phyloP scores from a whole-genome alignment of 2,329 filamentous ascomycete genomes.

The Diaporthe ampelina region DNA sequence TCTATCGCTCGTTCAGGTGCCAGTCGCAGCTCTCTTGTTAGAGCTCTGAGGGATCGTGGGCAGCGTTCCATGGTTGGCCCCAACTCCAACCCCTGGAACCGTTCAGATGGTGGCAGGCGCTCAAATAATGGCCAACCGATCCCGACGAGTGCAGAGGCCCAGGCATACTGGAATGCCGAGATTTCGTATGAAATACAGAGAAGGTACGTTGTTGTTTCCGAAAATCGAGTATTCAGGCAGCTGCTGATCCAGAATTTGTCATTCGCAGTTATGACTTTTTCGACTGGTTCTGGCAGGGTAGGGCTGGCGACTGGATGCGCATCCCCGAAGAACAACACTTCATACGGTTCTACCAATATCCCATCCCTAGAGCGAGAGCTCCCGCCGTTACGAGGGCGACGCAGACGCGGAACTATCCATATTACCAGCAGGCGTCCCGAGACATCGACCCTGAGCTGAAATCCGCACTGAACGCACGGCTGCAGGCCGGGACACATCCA shows the following conservation, averaged over 20 bases:
- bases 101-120: background rate
- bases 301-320: background rate
- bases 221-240: background rate
- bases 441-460: background rate
- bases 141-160: background rate
- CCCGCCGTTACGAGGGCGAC: background rate
- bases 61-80: background rate
- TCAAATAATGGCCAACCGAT: background rate
- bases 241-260: background rate
- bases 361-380: background rate
- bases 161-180: background rate
- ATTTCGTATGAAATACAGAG: background rate
- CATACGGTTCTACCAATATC: background rate
- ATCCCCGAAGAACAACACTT: background rate
- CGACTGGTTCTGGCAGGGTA: background rate
- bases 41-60: background rate
- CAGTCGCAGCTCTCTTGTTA: background rate
- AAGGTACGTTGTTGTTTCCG: background rate
- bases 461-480: background rate
- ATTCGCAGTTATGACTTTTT: background rate
- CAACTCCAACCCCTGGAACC: background rate
- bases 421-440: background rate
- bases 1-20: background rate
- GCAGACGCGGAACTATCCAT: background rate
- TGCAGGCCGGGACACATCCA: background rate